phyloP scores from a whole-genome alignment of 2,329 filamentous ascomycete genomes.

The Allantophomopsis cytisporea region DNA sequence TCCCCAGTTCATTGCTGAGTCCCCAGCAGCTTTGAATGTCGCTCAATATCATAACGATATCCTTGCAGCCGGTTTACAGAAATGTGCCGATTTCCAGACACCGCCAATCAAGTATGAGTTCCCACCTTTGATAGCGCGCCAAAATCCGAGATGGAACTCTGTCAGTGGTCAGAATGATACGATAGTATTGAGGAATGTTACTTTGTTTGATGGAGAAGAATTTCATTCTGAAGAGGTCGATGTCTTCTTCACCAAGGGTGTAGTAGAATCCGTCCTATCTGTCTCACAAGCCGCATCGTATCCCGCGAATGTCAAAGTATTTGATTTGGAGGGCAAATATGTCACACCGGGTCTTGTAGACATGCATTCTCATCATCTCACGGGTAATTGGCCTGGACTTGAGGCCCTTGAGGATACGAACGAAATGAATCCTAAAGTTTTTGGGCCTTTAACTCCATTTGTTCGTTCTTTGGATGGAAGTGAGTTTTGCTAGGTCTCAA shows the following conservation, averaged over 20 bases:
- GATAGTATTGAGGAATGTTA: slow-evolving; percentile 24
- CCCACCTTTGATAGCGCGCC: slow-evolving; percentile 7
- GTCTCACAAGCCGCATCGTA: slow-evolving; percentile 5
- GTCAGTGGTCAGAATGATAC: slow-evolving; percentile 22
- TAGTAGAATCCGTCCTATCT: slow-evolving; percentile 18
- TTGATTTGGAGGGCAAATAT: slow-evolving; percentile 21
- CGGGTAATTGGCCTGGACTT: slow-evolving; percentile 20
- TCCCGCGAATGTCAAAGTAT: slow-evolving; percentile 9
- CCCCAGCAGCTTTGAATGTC: slow-evolving; percentile 6
- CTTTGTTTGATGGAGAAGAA: slow-evolving; percentile 27
- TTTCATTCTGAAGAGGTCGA: slow-evolving; percentile 20
- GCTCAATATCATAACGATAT: slow-evolving; percentile 9
- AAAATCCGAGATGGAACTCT: slow-evolving; percentile 26
- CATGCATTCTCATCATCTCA: slow-evolving; percentile 29
- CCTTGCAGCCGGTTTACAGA: slow-evolving; percentile 10
- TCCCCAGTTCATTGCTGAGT: slow-evolving; percentile 10
- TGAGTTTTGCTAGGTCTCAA: too few species aligned
- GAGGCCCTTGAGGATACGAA: slow-evolving; percentile 21
- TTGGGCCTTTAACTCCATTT: slow-evolving; percentile 22
- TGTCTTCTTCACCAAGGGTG: slow-evolving; percentile 22
- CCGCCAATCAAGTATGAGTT: slow-evolving; percentile 11
- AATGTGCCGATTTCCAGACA: slow-evolving; percentile 13
- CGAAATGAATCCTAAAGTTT: slow-evolving; percentile 18
- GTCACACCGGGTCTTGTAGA: slow-evolving; percentile 30
- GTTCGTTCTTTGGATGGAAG: slow-evolving; percentile 21